phyloP scores from a whole-genome alignment of 2,329 filamentous ascomycete genomes.

The Claviceps spartinae region DNA sequence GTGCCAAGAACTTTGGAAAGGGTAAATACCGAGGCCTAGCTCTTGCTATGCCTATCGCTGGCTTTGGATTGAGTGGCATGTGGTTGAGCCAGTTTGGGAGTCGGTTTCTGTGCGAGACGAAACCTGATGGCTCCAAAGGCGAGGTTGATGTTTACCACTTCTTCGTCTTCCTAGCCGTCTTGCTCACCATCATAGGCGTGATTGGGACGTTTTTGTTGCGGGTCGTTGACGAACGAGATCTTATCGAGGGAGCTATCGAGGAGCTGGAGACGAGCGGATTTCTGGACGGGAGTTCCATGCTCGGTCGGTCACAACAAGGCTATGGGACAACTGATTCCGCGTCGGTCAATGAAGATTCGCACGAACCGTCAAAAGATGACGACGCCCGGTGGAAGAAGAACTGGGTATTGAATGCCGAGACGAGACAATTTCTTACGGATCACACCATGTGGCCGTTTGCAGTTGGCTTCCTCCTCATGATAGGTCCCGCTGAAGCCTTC shows the following conservation, averaged over 20 bases:
- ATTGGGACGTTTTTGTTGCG: conserved; percentile 61
- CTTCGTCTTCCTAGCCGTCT: conserved; percentile 69
- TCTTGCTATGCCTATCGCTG: conserved; percentile 78
- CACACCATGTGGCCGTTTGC: conserved; percentile 94
- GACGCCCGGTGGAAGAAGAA: conserved; percentile 61
- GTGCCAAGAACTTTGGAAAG: conserved; percentile 93
- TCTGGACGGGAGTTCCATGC: conserved; percentile 61
- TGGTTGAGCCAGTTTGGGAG: conserved; percentile 86
- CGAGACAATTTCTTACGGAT: conserved; percentile 69
- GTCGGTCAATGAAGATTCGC: conserved; percentile 28
- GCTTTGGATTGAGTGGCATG: conserved; percentile 88
- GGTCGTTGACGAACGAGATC: conserved; percentile 70
- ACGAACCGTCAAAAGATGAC: conserved; percentile 28
- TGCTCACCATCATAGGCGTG: conserved; percentile 58
- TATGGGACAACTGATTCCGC: conserved; percentile 49
- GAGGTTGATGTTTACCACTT: conserved; percentile 68
- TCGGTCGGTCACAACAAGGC: conserved; percentile 38
- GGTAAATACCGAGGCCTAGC: conserved; percentile 80
- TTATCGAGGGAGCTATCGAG: conserved; percentile 82
- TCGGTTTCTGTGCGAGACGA: conserved; percentile 57
- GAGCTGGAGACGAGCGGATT: conserved; percentile 83
- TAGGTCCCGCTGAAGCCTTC: conserved; percentile 92
- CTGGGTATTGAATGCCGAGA: conserved; percentile 86
- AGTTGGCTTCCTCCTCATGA: conserved; percentile 79
- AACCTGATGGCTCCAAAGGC: conserved; percentile 46